Conservation (phyloP, 305 asterid species). For the Caryopteris hybrid region DNA sequence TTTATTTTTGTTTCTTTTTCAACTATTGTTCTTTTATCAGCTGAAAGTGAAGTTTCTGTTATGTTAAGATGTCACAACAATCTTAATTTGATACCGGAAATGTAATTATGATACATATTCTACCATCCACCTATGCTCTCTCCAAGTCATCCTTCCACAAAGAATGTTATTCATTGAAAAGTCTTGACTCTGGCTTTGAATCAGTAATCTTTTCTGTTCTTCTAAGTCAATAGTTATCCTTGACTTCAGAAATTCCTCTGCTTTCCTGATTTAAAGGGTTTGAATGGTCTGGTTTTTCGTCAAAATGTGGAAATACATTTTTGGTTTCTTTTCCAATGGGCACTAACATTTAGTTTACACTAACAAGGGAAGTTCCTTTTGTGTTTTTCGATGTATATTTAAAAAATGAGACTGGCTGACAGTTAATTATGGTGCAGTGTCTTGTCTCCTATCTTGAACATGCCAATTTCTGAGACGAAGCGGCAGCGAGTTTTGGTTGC, state of each 20-base stretch:
- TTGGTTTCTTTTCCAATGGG: conserved; percentile 19
- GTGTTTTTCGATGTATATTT: conserved; percentile 17
- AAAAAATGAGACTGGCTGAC: conserved; percentile 28
- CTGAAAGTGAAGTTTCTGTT: conserved; percentile 9
- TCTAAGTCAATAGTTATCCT: not conserved
- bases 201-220: conserved; percentile 5
- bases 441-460: conserved; percentile 90
- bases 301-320: not conserved
- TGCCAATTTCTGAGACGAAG: conserved; percentile 90
- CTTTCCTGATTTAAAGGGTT: conserved; percentile 15
- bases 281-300: not conserved
- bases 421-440: conserved; percentile 57
- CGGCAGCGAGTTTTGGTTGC: conserved; percentile 98
- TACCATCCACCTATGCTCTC: not conserved
- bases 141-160: conserved; percentile 8
- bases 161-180: conserved; percentile 7
- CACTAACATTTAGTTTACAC: conserved; percentile 10
- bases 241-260: not conserved
- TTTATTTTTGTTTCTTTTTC: not conserved
- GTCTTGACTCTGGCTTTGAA: conserved; percentile 1
- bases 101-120: not conserved
- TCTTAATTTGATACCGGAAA: conserved; percentile 6
- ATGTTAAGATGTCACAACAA: not conserved
- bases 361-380: conserved; percentile 20
- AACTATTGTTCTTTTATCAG: not conserved